A percentile compares a stretch with the other conserved stretches of the same genome.
phyloP scores from a whole-genome alignment of 2,329 filamentous ascomycete species.

The Arthrobotrys megalospora region DNA sequence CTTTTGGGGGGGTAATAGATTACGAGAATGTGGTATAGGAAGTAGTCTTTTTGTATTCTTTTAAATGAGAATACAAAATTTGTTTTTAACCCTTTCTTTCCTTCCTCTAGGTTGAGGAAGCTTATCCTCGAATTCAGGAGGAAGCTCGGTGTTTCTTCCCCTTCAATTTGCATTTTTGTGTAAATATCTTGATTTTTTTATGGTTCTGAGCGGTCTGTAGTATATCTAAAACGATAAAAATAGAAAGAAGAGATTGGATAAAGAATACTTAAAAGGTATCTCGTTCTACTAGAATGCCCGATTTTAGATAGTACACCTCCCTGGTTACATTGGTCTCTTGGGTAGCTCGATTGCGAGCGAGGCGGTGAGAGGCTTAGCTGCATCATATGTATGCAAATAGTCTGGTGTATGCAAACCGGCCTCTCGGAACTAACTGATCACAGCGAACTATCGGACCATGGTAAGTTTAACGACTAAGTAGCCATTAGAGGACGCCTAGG shows the following conservation, averaged over 20 bases:
- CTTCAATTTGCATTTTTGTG: constrained; percentile 2
- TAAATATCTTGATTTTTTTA: constrained; percentile 42
- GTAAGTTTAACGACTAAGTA: too few species aligned
- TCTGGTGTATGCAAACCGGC: too few species aligned
- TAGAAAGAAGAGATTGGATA: constrained; percentile 13
- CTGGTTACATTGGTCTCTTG: constrained; percentile 1
- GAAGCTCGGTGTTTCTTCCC: not conserved
- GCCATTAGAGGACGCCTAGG: too few species aligned
- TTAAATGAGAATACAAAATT: not conserved
- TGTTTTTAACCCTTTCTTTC: constrained; percentile 13
- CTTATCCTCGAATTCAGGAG: too few species aligned
- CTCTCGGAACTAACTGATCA: too few species aligned
- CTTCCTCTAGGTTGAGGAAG: not conserved
- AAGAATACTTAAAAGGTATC: not conserved
- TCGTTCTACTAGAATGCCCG: not conserved
- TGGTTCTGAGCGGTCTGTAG: constrained; percentile 27
- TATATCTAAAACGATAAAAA: constrained; percentile 21
- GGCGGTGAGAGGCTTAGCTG: too few species aligned
- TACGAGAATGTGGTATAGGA: constrained; percentile 73
- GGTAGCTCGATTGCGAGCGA: too few species aligned
- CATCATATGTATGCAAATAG: too few species aligned
- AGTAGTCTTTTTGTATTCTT: constrained; percentile 64
- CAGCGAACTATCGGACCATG: too few species aligned
- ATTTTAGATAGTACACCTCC: too few species aligned
- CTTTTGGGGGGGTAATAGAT: constrained; percentile 62